Conservation (phyloP, 768 basidiomycete genomes). For the Myochromella boudieri region DNA sequence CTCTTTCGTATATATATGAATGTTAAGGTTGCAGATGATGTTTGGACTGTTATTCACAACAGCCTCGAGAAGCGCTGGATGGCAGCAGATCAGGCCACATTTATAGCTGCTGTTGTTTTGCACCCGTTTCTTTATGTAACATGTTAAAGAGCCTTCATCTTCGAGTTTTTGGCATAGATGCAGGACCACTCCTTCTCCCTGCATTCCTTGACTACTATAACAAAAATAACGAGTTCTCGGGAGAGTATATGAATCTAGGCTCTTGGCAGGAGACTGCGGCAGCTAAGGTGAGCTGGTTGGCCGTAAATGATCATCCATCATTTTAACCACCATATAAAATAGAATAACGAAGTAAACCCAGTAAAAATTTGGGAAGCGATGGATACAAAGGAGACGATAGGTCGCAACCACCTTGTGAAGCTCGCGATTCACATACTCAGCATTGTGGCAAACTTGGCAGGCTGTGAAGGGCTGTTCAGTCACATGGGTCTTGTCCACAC, state of each 20-base stretch:
- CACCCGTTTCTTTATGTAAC: slow-evolving; percentile 10
- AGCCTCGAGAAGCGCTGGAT: slow-evolving; percentile 19
- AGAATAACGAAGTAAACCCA: slow-evolving; percentile 16
- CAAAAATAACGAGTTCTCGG: slow-evolving; percentile 9
- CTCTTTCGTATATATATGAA: slow-evolving; percentile 24
- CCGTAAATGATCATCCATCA: no score
- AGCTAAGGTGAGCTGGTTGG: neutral
- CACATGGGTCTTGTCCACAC: slow-evolving; percentile 23
- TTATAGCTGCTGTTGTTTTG: slow-evolving; percentile 22
- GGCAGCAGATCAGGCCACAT: slow-evolving; percentile 21
- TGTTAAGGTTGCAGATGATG: slow-evolving; percentile 8
- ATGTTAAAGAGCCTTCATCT: slow-evolving; percentile 5
- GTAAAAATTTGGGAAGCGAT: slow-evolving; percentile 19
- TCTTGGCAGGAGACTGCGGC: slow-evolving; percentile 1
- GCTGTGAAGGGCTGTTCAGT: slow-evolving; percentile 30
- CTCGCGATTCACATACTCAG: slow-evolving; percentile 23
- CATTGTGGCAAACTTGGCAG: slow-evolving; percentile 28
- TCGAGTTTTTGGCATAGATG: slow-evolving; percentile 3
- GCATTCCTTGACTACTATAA: slow-evolving; percentile 12
- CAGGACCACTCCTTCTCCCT: neutral
- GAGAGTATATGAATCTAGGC: slow-evolving; percentile 3
- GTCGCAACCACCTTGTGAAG: slow-evolving; percentile 19
- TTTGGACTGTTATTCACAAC: slow-evolving; percentile 13
- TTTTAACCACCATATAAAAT: neutral
- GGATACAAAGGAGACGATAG: slow-evolving; percentile 10